phyloP scores from a whole-genome alignment of 805 yeast species.

The Ogataea nonfermentans region DNA sequence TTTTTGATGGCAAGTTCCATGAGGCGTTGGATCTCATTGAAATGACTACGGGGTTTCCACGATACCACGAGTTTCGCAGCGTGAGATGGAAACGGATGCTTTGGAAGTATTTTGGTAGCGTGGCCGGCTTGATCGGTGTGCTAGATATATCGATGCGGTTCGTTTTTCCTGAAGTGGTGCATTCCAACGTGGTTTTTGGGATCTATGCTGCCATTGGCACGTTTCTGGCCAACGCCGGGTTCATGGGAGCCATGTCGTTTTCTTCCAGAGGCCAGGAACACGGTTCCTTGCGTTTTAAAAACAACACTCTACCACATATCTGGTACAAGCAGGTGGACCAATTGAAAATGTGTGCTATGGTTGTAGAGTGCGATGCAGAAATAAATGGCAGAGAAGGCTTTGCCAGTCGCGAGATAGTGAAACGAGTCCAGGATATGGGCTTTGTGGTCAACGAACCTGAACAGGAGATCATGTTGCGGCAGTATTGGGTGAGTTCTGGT shows the following conservation, averaged over 20 bases:
- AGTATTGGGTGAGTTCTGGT: constrained; percentile 85
- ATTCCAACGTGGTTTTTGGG: constrained; percentile 40
- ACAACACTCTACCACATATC: constrained; percentile 60
- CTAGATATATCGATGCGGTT: constrained; percentile 46
- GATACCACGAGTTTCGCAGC: constrained; percentile 42
- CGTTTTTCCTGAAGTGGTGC: constrained; percentile 33
- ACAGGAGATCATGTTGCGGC: constrained; percentile 67
- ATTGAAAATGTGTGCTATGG: constrained; percentile 60
- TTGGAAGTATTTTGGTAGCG: constrained; percentile 42
- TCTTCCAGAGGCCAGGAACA: constrained; percentile 48
- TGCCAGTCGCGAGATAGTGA: constrained; percentile 33
- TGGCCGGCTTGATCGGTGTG: constrained; percentile 39
- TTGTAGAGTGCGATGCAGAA: constrained; percentile 63
- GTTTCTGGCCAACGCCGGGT: constrained; percentile 47
- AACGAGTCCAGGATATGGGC: constrained; percentile 36
- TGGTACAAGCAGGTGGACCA: constrained; percentile 70
- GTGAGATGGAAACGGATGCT: constrained; percentile 31
- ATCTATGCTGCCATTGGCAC: constrained; percentile 48
- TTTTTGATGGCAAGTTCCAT: constrained; percentile 56
- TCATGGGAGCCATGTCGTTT: constrained; percentile 42
- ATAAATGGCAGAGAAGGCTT: constrained; percentile 45
- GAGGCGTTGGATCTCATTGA: constrained; percentile 59
- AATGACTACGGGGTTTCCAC: constrained; percentile 55
- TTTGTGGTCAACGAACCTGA: constrained; percentile 50
- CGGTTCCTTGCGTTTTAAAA: constrained; percentile 59